Conservation (phyloP, 1,139 yeast genomes). For the Nakaseomyces kungkrabaensis region DNA sequence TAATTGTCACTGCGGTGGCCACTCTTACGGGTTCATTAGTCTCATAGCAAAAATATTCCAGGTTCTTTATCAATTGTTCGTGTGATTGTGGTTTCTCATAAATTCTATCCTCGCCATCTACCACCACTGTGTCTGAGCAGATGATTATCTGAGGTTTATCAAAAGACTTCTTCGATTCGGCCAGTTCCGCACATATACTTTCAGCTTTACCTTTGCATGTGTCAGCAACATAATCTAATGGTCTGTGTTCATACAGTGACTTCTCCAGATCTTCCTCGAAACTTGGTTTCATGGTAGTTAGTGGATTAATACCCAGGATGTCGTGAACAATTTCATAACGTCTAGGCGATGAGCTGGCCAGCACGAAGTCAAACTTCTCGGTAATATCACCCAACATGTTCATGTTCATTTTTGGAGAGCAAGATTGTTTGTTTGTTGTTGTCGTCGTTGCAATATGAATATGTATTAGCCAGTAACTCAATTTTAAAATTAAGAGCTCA, state of each 20-base stretch:
- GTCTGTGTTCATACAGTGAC: constrained; percentile 25
- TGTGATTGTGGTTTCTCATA: constrained; percentile 67
- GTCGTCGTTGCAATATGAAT: too few species aligned
- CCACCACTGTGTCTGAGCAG: constrained; percentile 76
- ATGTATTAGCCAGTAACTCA: too few species aligned
- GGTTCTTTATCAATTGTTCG: constrained; percentile 41
- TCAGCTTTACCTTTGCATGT: constrained; percentile 61
- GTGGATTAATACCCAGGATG: constrained; percentile 43
- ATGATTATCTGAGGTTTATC: constrained; percentile 31
- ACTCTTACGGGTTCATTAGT: constrained; percentile 39
- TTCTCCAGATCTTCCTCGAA: constrained; percentile 73
- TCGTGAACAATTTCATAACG: constrained; percentile 58
- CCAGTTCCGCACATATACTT: constrained; percentile 43
- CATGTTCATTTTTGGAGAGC: neutral
- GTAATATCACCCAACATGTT: constrained; percentile 4
- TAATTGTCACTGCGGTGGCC: constrained; percentile 52
- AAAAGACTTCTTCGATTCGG: neutral
- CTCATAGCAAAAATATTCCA: constrained; percentile 37
- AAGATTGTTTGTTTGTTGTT: too few species aligned
- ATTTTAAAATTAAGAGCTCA: neutral
- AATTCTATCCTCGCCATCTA: constrained; percentile 50
- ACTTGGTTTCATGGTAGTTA: constrained; percentile 35
- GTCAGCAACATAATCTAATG: constrained; percentile 48
- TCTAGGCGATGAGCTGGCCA: constrained; percentile 83
- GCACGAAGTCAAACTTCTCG: constrained; percentile 33